phyloP scores from a whole-genome alignment of 345 rosid genomes.

The Corymbia maculata region DNA sequence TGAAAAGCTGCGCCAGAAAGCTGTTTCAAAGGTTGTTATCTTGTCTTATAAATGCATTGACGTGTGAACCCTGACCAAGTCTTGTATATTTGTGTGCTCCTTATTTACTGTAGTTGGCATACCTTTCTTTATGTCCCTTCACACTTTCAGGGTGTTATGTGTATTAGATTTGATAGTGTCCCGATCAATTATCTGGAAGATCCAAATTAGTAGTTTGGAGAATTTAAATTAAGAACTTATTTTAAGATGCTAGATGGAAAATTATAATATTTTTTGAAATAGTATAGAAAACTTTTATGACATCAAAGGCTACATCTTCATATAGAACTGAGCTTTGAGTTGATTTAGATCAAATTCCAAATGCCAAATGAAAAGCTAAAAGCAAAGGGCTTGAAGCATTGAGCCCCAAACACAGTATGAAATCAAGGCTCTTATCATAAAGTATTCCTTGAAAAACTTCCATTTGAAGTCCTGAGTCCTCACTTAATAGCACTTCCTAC shows the following conservation, averaged over 20 bases:
- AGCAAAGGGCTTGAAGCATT: neutral
- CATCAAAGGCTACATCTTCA: neutral
- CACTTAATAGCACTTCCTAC: neutral
- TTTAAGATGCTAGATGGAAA: neutral
- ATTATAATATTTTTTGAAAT: neutral
- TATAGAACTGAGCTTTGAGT: neutral
- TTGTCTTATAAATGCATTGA: neutral
- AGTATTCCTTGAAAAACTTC: neutral
- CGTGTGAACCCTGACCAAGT: neutral
- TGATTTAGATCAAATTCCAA: neutral
- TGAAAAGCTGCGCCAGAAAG: constrained; percentile 91
- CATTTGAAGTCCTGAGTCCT: neutral
- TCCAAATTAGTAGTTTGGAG: neutral
- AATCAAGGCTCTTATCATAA: neutral
- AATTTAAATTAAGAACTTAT: neutral
- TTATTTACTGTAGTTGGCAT: neutral
- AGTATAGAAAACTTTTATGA: neutral
- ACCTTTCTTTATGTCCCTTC: neutral
- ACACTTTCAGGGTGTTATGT: neutral
- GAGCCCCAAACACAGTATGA: neutral
- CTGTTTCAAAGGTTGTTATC: constrained; percentile 73
- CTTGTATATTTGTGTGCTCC: neutral
- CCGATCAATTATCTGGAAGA: neutral
- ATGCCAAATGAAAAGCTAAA: neutral
- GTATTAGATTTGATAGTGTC: neutral